Evolutionary conservation across 208 protist species (phyloP), one percentile per base, ranked within the genome.

Genomic region (Angomonas ambiguus): DNA sequence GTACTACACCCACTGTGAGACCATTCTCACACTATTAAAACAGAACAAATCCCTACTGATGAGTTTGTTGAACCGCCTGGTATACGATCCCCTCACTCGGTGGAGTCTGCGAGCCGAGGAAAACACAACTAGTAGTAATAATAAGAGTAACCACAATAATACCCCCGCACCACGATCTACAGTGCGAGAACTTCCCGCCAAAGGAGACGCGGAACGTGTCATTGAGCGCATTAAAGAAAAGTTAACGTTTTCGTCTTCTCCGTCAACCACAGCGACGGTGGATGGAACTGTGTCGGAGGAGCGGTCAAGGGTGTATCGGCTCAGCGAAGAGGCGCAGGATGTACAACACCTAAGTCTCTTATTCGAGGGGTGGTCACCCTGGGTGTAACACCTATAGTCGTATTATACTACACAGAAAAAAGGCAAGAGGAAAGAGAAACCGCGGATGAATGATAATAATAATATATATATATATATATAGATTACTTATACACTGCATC

Each of bases 1-100:
- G n/a, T n/a, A n/a, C 72, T 73, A 91, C 1, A 65, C 48, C 0
- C 65, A 77, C 62, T 97, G 92, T 63, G 96, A 98, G 75, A 67
- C 74, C 0, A 91, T 85, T 20, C 66, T 99, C 72, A 34, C 49
- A 1, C 72, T 98, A 0, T 62, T 99, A 45, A 85, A 96, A 0
- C 65, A 42, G 10, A 80, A 84, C 34, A 73, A 82, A 1, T 78
- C 89, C 11, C 62, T 91, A 4, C 71, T 99, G 0, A 67, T 94
- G 1, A 95, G 92, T 0, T 83, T 99, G 18, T 68, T 98, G 16
- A 90, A 93, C 48, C 85, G 98, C 6, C 89, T 99, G 51, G 74
- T 98, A 6, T 91, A 98, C 71, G 98, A 99, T 67, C 97, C 98
- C 11, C 78, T 99, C 8, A 96, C 95, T 41, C 85, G 85, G 11